Evolutionary conservation across 2,329 filamentous ascomycete species (phyloP), one percentile per base, ranked within the genome.

Genomic region (Ophiostoma sp.): DNA sequence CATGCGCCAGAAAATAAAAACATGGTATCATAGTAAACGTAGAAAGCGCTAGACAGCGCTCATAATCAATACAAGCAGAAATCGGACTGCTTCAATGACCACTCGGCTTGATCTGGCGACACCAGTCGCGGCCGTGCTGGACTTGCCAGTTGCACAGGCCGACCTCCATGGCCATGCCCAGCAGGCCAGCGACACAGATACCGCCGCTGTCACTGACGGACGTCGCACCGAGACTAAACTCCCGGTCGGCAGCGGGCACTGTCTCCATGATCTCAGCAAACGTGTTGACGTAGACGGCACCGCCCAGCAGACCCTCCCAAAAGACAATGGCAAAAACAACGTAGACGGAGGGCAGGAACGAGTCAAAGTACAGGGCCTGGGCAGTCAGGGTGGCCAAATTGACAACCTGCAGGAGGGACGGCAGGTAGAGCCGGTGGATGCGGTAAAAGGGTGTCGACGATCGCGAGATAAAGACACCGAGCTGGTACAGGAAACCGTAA

Each of bases 251-350:
- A 4, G 87, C 84, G 0, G 90, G 89, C 0, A 98, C 90, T 7
- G 91, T 90, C 78, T 98, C 94, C 80, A 94, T 92, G 75, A 99
- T 98, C 80, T 97, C 93, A 0, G 95, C 94, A 82, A 98, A 99
- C 0, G 95, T 97, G 78, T 95, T 97, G 74, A 98, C 95, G 78
- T 99, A 99, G 0, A 98, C 96, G 3, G 94, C 86, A 0, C 96
- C 96, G 0, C 96, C 96, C 0, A 99, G 85, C 15, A 98, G 82
- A 0, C 96, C 96, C 81, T 98, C 96, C 95, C 95, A 98, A 79
- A 98, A 96, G 25, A 98, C 86, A 74, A 98, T 85, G 28, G 88
- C 74, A 78, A 97, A 98, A 0, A 98, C 85, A n/a, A 97, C 78
- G 80, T 94, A 98, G 31, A 98, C 92, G 33, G 85, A 93, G 0